phyloP scores from a whole-genome alignment of 495 filamentous ascomycete genomes.

The Xanthoparmelia taractica region DNA sequence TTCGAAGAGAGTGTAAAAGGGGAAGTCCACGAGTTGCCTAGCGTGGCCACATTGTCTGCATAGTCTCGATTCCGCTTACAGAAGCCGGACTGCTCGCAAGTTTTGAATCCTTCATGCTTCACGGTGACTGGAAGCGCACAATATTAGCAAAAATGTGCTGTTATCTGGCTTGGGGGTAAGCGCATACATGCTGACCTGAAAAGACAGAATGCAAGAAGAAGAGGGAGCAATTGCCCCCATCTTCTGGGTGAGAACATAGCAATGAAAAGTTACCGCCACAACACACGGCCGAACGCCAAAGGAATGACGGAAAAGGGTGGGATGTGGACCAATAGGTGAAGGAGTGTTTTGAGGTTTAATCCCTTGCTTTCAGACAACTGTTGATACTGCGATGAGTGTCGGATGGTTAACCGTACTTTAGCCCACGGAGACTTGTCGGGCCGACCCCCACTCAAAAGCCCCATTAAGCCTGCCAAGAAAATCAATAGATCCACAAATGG shows the following conservation, averaged over 20 bases:
- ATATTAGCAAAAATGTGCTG: not conserved
- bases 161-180: not conserved
- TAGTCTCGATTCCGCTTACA: conserved; percentile 88
- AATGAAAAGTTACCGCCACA: not conserved
- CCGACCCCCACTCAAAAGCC: conserved; percentile 8
- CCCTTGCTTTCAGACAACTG: not conserved
- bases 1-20: conserved; percentile 71
- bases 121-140: conserved; percentile 54
- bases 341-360: no score
- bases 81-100: conserved; percentile 88
- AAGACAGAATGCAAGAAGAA: conserved; percentile 39
- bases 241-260: conserved; percentile 31
- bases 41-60: conserved; percentile 63
- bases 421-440: not conserved
- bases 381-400: not conserved
- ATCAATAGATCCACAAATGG: conserved; percentile 20
- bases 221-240: conserved; percentile 50
- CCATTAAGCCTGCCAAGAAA: conserved; percentile 8
- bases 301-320: not conserved
- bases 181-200: conserved; percentile 45
- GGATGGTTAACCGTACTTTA: not conserved
- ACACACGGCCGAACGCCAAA: not conserved
- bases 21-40: conserved; percentile 62
- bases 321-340: not conserved
- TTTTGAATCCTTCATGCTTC: conserved; percentile 95